Evolutionary conservation across 805 yeast genomes (phyloP), one percentile per base, ranked within the genome.

Genomic region (Metschnikowia picachoensis): DNA sequence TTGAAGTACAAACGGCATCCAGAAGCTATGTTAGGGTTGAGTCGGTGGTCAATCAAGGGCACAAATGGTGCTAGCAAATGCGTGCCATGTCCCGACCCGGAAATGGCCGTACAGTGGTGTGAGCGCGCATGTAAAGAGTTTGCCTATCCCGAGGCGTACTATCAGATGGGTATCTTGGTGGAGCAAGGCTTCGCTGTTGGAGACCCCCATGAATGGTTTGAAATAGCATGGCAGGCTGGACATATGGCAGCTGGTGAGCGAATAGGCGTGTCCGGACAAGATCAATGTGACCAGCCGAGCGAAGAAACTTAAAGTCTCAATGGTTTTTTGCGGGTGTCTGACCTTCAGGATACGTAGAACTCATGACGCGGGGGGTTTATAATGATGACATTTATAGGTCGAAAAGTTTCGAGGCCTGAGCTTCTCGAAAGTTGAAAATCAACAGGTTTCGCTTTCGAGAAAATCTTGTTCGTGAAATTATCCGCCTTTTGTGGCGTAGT

Each of bases 1-100:
- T 55, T 72, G 25, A 59, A 64, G 13, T 69, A 64, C 58, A 63
- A 60, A 46, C 61, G 74, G 45, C 73, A 69, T 48, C 73, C 75
- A 0, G 76, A 72, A 42, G 76, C 77, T 8, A 70, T 72, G 73
- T 53, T 71, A 41, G 77, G 77, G 0, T 62, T 72, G 49, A 59
- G 68, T 33, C 60, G 76, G 44, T 72, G 77, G 77, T 61, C 59
- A 42, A 52, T 70, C 47, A 52, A 49, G 35, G 76, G 75, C 14
- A 56, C 65, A 11, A 53, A 65, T 11, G 71, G 70, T 9, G 52
- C 50, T 17, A 61, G 65, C 43, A 68, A 65, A 46, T 65, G 67
- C 41, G 64, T 72, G 37, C 73, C 74, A 9, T 47, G 49, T 16
- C 66, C 72, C 7, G 63, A 64, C 39, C 70, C 67, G 1, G 67